Conservation (phyloP, 805 yeast species). For the Candida odintsovae region DNA sequence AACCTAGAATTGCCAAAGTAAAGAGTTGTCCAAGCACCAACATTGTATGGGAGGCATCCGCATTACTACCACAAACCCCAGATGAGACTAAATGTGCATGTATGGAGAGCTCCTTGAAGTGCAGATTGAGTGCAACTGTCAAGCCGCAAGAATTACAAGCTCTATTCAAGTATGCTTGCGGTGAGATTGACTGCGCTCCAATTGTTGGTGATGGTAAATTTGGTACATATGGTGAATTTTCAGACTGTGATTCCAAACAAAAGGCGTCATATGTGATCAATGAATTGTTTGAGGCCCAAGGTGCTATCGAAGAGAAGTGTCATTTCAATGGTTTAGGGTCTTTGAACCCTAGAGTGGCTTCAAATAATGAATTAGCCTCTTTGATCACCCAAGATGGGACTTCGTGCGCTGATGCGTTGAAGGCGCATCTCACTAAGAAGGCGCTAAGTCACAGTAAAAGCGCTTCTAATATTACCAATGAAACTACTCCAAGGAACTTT, state of each 20-base stretch:
- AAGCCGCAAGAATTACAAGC: slow-evolving; percentile 44
- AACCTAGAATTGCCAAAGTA: slow-evolving; percentile 23
- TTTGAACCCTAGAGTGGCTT: slow-evolving; percentile 8
- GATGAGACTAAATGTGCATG: slow-evolving; percentile 56
- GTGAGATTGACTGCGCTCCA: slow-evolving; percentile 50
- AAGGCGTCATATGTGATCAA: slow-evolving; percentile 59
- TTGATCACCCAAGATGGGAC: slow-evolving; percentile 10
- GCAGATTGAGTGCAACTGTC: slow-evolving; percentile 48
- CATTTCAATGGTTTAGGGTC: slow-evolving; percentile 19
- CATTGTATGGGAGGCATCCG: slow-evolving; percentile 56
- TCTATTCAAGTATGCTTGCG: slow-evolving; percentile 55
- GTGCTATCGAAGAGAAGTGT: slow-evolving; percentile 28
- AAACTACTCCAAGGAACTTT: background rate
- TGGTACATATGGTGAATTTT: slow-evolving; percentile 62
- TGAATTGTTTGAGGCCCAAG: slow-evolving; percentile 47
- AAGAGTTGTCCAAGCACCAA: slow-evolving; percentile 47
- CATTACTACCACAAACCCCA: slow-evolving; percentile 64
- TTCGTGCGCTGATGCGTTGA: slow-evolving; percentile 16
- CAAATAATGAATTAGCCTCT: slow-evolving; percentile 6
- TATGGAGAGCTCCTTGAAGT: slow-evolving; percentile 44
- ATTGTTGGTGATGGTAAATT: slow-evolving; percentile 50
- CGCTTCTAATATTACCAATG: background rate
- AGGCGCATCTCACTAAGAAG: slow-evolving; percentile 4
- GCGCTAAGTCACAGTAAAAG: background rate
- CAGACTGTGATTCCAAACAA: slow-evolving; percentile 61